Evolutionary conservation across 768 basidiomycete genomes (phyloP), one percentile per base, ranked within the genome.

Genomic region (Chalciporus sphaerocephalus): DNA sequence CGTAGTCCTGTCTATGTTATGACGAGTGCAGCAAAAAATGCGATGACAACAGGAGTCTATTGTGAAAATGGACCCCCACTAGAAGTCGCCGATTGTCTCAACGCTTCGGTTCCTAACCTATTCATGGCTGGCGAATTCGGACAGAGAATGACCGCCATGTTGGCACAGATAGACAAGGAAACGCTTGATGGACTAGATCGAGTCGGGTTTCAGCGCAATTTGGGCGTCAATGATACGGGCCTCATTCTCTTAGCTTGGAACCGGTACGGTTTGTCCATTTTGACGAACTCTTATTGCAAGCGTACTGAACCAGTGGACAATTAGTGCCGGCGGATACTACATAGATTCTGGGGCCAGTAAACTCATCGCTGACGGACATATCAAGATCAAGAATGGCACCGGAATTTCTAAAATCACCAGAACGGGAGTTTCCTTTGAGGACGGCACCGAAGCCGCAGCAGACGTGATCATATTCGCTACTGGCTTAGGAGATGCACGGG

Each of bases 321-420:
- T 32, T 25, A 57, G 63, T 15, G 56, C 44, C 5, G 70, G 71
- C 23, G 70, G 71, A 23, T 69, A 63, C 42, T 71, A 70, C 47
- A 53, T 70, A 15, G 62, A 60, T 33, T 51, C 56, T 16, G 74
- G 72, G 12, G 68, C 70, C 3, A 68, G 69, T 32, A 61, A 69
- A 44, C 58, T 71, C 42, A 74, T 76, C 52, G 64, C 62, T 20
- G 67, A 72, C 27, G 72, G 75, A 18, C 62, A 67, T 38, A 74
- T 78, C 67, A 74, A 75, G 53, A 56, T 78, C 54, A 76, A 73
- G 62, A 69, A 68, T 51, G 75, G 71, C 13, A 51, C 59, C n/a
- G 23, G 38, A 2, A 60, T 64, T 25, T 47, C 55, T 23, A 25
- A 36, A 1, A 64, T 66, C 57, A 67, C 61, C 3, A 23, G 49